Conservation (phyloP, 2,329 filamentous ascomycete genomes). For the Aspergillus caelatus region DNA sequence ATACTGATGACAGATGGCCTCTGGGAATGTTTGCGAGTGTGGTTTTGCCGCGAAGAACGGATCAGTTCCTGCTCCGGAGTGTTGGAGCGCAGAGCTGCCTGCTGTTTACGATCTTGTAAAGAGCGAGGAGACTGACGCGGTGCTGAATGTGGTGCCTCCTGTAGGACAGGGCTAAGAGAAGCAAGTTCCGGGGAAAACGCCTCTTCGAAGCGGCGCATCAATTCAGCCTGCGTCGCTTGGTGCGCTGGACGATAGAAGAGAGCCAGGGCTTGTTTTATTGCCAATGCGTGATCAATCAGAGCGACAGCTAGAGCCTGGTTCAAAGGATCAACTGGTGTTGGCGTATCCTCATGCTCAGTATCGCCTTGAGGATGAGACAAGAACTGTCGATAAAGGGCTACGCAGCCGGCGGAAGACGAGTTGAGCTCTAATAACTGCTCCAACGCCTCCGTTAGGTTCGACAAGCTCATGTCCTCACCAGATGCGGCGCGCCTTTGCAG, state of each 20-base stretch:
- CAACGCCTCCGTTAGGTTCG: slow-evolving; percentile 73
- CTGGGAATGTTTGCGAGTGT: slow-evolving; percentile 37
- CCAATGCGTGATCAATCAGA: slow-evolving; percentile 84
- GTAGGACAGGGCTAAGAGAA: slow-evolving; percentile 55
- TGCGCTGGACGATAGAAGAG: slow-evolving; percentile 65
- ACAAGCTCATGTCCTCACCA: slow-evolving; percentile 70
- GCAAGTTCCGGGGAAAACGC: slow-evolving; percentile 65
- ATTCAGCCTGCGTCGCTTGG: slow-evolving; percentile 47
- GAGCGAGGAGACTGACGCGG: slow-evolving; percentile 37
- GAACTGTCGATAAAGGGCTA: slow-evolving; percentile 75
- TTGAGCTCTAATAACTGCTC: slow-evolving; percentile 77
- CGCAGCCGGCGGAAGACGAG: slow-evolving; percentile 71
- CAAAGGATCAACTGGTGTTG: slow-evolving; percentile 55
- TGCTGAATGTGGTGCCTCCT: slow-evolving; percentile 48
- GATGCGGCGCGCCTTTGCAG: slow-evolving; percentile 75
- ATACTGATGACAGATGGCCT: slow-evolving; percentile 45
- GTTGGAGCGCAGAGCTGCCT: slow-evolving; percentile 29
- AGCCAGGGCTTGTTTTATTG: slow-evolving; percentile 78
- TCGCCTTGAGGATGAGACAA: slow-evolving; percentile 57
- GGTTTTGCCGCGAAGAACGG: slow-evolving; percentile 33
- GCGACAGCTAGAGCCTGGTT: slow-evolving; percentile 82
- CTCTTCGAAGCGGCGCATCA: slow-evolving; percentile 42
- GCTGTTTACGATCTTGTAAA: slow-evolving; percentile 28
- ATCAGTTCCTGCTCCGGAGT: slow-evolving; percentile 42
- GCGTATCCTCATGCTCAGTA: slow-evolving; percentile 52